Conservation (phyloP, 345 rosid species). For the Bruguiera parviflora region DNA sequence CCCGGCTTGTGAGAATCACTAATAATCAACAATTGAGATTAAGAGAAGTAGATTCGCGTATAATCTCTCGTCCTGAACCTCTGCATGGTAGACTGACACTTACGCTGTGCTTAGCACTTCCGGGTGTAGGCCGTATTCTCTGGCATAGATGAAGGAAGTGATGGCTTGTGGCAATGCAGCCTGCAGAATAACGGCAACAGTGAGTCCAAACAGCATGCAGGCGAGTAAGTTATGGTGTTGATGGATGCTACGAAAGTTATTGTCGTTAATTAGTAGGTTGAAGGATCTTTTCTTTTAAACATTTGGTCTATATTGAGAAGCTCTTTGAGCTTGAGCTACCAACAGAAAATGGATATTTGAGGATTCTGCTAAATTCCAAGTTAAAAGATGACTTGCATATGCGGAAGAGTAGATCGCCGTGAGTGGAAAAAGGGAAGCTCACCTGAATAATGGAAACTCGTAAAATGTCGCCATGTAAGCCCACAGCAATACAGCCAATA, state of each 20-base stretch:
- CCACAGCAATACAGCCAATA: constrained; percentile 55
- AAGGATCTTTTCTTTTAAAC: too few relatives aligned
- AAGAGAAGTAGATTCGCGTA: too few relatives aligned
- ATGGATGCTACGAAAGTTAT: too few relatives aligned
- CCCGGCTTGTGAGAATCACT: too few relatives aligned
- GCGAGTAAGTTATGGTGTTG: too few relatives aligned
- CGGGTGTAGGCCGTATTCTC: constrained; percentile 73
- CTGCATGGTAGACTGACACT: constrained; percentile 15
- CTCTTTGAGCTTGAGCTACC: too few relatives aligned
- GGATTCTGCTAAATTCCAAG: neutral
- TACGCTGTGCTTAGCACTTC: constrained; percentile 85
- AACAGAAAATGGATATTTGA: neutral
- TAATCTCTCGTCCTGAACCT: neutral
- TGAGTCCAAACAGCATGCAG: neutral
- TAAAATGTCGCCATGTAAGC: constrained; percentile 64
- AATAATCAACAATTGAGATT: too few relatives aligned
- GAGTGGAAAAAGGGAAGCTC: neutral
- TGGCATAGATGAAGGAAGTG: constrained; percentile 67
- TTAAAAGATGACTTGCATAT: too few relatives aligned
- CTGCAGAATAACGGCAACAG: constrained; percentile 25
- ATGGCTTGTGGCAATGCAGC: constrained; percentile 81
- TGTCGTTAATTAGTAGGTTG: too few relatives aligned
- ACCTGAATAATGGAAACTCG: constrained; percentile 79
- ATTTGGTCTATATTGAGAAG: too few relatives aligned
- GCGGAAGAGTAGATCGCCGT: too few relatives aligned